Conservation (phyloP, 106 monocot species). For the Phalaenopsis equestris region DNA sequence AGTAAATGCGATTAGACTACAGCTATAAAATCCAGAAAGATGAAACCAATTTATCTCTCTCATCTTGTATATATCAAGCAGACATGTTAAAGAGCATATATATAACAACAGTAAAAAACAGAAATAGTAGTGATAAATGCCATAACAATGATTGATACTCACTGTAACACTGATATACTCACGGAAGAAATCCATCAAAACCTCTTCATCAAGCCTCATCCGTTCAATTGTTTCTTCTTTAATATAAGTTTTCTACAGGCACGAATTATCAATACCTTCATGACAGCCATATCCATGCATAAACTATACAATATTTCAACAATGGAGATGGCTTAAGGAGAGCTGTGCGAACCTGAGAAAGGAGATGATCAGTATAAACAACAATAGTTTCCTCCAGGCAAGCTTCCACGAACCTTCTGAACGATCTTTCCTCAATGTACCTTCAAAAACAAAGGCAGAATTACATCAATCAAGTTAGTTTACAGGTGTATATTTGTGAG, state of each 20-base stretch:
- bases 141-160: slow-evolving; percentile 22
- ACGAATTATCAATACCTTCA: slow-evolving; percentile 9
- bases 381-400: slow-evolving; percentile 93
- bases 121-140: neutral
- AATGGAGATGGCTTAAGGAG: neutral
- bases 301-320: neutral
- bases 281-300: neutral
- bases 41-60: neutral
- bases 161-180: slow-evolving; percentile 75
- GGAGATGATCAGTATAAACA: slow-evolving; percentile 87
- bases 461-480: neutral
- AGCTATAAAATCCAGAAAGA: neutral
- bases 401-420: slow-evolving; percentile 91
- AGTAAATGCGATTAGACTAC: neutral
- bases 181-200: slow-evolving; percentile 86
- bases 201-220: slow-evolving; percentile 97
- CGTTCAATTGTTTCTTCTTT: slow-evolving; percentile 93
- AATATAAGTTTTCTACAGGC: slow-evolving; percentile 64
- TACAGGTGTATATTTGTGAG: too few relatives aligned
- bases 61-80: neutral
- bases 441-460: slow-evolving; percentile 20
- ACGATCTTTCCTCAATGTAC: slow-evolving; percentile 96
- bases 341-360: slow-evolving; percentile 49
- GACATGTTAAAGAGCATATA: neutral
- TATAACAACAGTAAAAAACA: neutral